Evolutionary conservation across 768 basidiomycete genomes (phyloP), one percentile per base, ranked within the genome.

Genomic region (Tulasnella sp.): DNA sequence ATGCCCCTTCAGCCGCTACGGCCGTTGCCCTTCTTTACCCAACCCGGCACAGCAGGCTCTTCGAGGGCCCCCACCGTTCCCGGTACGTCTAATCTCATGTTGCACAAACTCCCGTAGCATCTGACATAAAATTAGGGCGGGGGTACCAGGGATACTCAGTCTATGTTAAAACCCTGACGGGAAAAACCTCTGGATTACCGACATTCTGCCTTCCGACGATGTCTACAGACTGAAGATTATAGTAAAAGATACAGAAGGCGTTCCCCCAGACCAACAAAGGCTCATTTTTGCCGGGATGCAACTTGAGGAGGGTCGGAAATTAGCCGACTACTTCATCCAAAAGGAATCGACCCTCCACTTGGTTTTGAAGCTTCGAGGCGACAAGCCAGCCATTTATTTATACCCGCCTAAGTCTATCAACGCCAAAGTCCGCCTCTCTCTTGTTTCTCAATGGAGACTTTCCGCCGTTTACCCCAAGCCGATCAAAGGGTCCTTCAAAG

Each of bases 381-480:
- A 26, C 9, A 57, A 57, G 26, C 55, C 55, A 9, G 55, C n/a
- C 2, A 57, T 57, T 2, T 57, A 57, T 23, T 20, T 57, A 2
- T 57, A 57, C 26, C 55, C 55, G 23, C 55, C 55, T 9, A 9
- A 13, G 23, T 81, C 42, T 16, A 73, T 79, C n/a, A 78, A 82
- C 7, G 83, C 82, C 5, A 78, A 81, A 0, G 82, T 86, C 69
- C 69, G 79, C 1, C 83, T 87, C 13, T 82, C 82, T 16, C 82
- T 86, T 26, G 79, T 78, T 0, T 81, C 81, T 23, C 78, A 84
- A 29, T 85, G 85, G 85, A 61, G 79, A 10, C 84, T 86, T 55
- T 85, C 84, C 5, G 81, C 82, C 0, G 80, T 85, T 5, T 85
- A 86, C 78, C 86, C 85, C n/a, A 1, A 18, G 20, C 55, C 55